Percentiles rank a stretch among this genome's conserved stretches.
These are phyloP conservation scores for Euptelea pleiosperma DNA, from an alignment of 164 flowering plant species.

Conservation along the genomic window DNA sequence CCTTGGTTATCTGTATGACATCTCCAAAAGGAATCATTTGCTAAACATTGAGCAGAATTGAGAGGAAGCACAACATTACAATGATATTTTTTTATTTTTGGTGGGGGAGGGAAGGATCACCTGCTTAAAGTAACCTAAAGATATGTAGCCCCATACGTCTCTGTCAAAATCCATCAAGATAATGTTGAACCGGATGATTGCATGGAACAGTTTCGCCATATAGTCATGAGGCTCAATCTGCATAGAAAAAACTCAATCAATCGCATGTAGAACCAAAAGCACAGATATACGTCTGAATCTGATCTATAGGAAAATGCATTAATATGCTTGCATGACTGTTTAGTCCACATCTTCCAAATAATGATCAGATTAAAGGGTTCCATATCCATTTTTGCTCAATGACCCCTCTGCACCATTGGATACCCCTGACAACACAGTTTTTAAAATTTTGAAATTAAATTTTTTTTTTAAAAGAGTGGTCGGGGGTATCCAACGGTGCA, in stretches of 20 bases:
- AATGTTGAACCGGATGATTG: conserved; percentile 64
- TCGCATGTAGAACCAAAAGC: background rate
- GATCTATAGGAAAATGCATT: background rate
- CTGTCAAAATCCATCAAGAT: conserved; percentile 81
- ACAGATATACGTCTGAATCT: background rate
- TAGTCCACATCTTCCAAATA: background rate
- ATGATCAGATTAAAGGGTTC: too few species aligned
- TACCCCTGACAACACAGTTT: too few species aligned
- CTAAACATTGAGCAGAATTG: background rate
- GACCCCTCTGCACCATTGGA: too few species aligned
- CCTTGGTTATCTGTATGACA: conserved; percentile 66
- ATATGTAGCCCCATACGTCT: conserved; percentile 88
- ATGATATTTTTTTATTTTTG: background rate
- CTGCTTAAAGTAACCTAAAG: conserved; percentile 90
- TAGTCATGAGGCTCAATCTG: conserved; percentile 99
- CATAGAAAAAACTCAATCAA: conserved; percentile 8
- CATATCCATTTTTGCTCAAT: too few species aligned
- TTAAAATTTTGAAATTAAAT: too few species aligned
- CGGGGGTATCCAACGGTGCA: too few species aligned
- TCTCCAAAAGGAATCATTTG: conserved; percentile 5
- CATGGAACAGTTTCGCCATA: conserved; percentile 78
- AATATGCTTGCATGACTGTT: background rate
- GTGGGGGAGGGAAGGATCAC: conserved; percentile 28
- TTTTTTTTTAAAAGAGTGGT: too few species aligned
- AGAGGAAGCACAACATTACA: background rate